Evolutionary conservation across 495 filamentous ascomycete genomes (phyloP).

Genomic region (Penicillium daleae): DNA sequence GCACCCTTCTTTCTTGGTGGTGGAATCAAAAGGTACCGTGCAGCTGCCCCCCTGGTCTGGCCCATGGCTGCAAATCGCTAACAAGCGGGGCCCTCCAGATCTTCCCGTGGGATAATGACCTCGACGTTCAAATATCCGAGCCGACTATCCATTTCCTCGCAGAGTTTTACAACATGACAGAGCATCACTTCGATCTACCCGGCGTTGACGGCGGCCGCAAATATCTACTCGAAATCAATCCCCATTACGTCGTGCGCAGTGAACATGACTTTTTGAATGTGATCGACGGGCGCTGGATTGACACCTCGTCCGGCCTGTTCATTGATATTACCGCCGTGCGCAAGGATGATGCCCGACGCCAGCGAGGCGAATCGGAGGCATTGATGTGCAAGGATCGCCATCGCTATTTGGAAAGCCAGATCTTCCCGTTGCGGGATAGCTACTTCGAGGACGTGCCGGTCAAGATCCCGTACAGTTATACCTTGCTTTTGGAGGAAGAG

Average conservation of each 20-base stretch:
- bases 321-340: conserved; percentile 66
- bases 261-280: conserved; percentile 54
- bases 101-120: conserved; percentile 66
- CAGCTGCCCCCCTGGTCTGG: background rate
- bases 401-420: conserved; percentile 61
- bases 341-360: conserved; percentile 42
- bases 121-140: conserved; percentile 63
- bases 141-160: conserved; percentile 60
- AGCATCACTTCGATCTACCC: conserved; percentile 56
- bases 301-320: conserved; percentile 62
- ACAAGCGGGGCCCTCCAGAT: conserved; percentile 33
- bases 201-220: conserved; percentile 46
- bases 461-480: conserved; percentile 75
- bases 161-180: conserved; percentile 65
- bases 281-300: conserved; percentile 67
- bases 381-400: conserved; percentile 64
- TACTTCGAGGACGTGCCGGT: conserved; percentile 77
- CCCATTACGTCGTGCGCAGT: conserved; percentile 54
- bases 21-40: conserved; percentile 58
- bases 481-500: conserved; percentile 71
- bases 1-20: conserved; percentile 64
- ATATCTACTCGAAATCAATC: conserved; percentile 64
- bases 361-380: conserved; percentile 37
- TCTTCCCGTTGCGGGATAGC: conserved; percentile 79
- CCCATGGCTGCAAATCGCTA: conserved; percentile 4